phyloP scores from a whole-genome alignment of 2,329 filamentous ascomycete genomes.

The Arthrobotrys musiformis region DNA sequence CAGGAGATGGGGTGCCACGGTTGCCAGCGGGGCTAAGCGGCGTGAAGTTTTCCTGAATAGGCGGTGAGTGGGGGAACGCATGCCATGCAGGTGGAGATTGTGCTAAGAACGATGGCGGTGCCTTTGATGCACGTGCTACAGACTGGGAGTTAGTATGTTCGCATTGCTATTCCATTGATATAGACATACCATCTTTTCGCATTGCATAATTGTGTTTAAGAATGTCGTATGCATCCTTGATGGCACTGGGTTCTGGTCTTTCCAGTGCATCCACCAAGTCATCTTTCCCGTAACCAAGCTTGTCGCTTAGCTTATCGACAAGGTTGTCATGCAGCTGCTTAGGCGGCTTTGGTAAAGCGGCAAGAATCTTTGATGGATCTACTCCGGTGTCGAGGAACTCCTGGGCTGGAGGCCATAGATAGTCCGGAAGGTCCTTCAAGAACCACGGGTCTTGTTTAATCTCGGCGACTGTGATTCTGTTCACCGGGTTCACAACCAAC shows the following conservation, averaged over 20 bases:
- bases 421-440: constrained; percentile 82
- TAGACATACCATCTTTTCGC: constrained; percentile 84
- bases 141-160: neutral
- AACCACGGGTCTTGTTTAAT: constrained; percentile 97
- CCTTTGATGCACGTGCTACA: constrained; percentile 68
- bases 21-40: constrained; percentile 19
- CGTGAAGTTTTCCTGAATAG: constrained; percentile 46
- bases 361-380: constrained; percentile 77
- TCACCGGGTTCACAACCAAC: constrained; percentile 93
- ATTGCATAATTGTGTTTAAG: constrained; percentile 97
- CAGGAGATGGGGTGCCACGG: constrained; percentile 43
- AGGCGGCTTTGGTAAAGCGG: constrained; percentile 79
- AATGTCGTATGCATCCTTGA: constrained; percentile 99
- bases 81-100: constrained; percentile 69
- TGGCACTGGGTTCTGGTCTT: constrained; percentile 92
- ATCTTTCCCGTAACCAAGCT: constrained; percentile 94
- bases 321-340: constrained; percentile 92
- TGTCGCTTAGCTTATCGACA: constrained; percentile 94
- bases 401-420: constrained; percentile 86
- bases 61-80: constrained; percentile 59
- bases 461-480: constrained; percentile 91
- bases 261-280: constrained; percentile 95
- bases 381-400: constrained; percentile 95
- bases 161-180: too few relatives aligned
- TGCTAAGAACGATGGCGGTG: constrained; percentile 68